Base-by-base conservation (phyloP, 208 protist species). In the Novymonas esmeraldas region DNA sequence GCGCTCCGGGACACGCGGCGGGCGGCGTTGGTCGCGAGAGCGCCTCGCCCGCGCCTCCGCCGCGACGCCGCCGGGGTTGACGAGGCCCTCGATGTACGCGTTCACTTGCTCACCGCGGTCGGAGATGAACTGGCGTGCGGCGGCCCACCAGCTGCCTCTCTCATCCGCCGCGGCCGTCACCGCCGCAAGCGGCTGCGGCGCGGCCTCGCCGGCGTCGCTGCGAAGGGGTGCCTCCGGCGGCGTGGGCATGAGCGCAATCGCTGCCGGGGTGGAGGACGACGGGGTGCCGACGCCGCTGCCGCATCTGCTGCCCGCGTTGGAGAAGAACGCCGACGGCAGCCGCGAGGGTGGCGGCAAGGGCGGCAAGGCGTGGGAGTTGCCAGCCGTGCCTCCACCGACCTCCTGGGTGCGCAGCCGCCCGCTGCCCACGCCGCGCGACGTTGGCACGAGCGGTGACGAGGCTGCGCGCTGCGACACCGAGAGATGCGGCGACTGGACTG, bases 11-110 rank as follows among this genome's bases (percentile, higher is more conserved):
- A 13, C 2, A 48, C 63, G 49, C 54, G 46, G 20, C 56, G 56
- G 5, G 29, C 28, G 29, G 46, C 11, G 14, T 34, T 38, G 22
- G 46, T 34, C 26, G 45, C 31, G 36, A 6, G 18, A 18, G 41
- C 57, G 41, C 20, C 42, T 28, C 36, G 49, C 61, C 20, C 31
- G 4, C 61, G 7, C 10, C 5, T 11, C 28, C 28, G 42, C 58
- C 45, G 68, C 65, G 11, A 33, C 28, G 10, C 59, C 59, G 31
- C 64, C 54, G 6, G 79, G 79, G 38, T 84, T 75, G 10, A 81
- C 60, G 7, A 84, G 48, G n/a, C 24, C 64, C 36, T 84, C 74
- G 14, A 84, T 38, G 34, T 84, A 84, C 3, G 39, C 5, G 41
- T 58, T 72, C 31, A 78, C 60, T 28, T 58, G 64, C 10, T 69